These are phyloP conservation scores for Solanum okadae DNA, from an alignment of 257 asterid genomes.

Conservation along the genomic window DNA sequence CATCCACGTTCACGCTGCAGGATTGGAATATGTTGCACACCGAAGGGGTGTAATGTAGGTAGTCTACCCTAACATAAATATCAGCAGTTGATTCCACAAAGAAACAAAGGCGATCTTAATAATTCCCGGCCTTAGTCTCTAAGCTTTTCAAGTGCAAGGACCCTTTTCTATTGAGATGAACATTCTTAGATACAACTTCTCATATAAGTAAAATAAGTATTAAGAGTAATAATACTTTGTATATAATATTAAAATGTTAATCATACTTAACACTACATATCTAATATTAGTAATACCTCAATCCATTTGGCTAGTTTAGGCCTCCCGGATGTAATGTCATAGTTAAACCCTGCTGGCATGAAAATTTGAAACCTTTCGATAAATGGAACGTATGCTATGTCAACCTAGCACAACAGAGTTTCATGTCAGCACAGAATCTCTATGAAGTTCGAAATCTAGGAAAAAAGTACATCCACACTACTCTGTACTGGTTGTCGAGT, in stretches of 20 bases:
- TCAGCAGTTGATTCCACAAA: not conserved
- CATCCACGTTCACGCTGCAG: not conserved
- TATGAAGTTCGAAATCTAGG: not conserved
- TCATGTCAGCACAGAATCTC: not conserved
- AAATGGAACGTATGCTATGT: slow-evolving; percentile 48
- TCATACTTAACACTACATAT: not conserved
- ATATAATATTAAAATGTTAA: not conserved
- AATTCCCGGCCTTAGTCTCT: not conserved
- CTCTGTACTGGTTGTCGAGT: not conserved
- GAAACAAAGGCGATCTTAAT: not conserved
- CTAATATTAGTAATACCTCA: slow-evolving; percentile 17
- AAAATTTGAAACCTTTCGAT: slow-evolving; percentile 51
- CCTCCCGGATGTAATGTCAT: slow-evolving; percentile 50
- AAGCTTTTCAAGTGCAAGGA: not conserved
- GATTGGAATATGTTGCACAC: not conserved
- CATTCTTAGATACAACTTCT: not conserved
- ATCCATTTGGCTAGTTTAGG: slow-evolving; percentile 48
- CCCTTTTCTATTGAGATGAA: not conserved
- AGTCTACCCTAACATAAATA: not conserved
- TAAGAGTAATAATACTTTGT: not conserved
- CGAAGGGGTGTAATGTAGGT: not conserved
- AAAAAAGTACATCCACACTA: not conserved
- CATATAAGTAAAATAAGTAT: not conserved
- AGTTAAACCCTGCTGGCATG: slow-evolving; percentile 22
- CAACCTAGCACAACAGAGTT: slow-evolving; percentile 29